Percentiles rank a stretch among this genome's conserved stretches.
Evolutionary conservation across 306 rosid genomes (phyloP).

Genomic region (Glycine tomentella): DNA sequence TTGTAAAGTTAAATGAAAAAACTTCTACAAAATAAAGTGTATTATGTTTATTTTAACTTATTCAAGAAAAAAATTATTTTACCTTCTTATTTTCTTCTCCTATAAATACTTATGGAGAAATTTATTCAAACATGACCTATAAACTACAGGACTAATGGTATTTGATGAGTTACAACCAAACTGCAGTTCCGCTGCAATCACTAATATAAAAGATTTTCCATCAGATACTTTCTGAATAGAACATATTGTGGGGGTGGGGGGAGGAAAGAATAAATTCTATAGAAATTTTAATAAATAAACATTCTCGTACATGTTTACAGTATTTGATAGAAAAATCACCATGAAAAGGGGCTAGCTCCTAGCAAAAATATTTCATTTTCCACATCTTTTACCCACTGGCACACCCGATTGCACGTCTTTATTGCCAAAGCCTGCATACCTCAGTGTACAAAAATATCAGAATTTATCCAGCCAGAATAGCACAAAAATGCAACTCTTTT

Average conservation of each 20-base stretch:
- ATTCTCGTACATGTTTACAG: constrained; percentile 63
- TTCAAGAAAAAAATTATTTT: neutral
- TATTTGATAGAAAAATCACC: constrained; percentile 67
- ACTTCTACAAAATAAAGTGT: neutral
- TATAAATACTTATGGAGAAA: neutral
- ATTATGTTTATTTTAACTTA: neutral
- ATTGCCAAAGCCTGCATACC: constrained; percentile 93
- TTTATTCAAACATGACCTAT: neutral
- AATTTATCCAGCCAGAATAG: no score
- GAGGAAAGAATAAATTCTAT: constrained; percentile 32
- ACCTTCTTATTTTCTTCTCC: neutral
- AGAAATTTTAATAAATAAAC: constrained; percentile 46
- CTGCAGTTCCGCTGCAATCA: neutral
- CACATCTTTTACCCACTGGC: constrained; percentile 96
- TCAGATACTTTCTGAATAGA: no score
- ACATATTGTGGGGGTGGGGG: no score
- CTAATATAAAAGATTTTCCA: no score
- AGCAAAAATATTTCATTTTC: constrained; percentile 93
- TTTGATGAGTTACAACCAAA: neutral
- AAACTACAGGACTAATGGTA: neutral
- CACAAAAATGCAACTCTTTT: constrained; percentile 15
- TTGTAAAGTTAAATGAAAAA: neutral
- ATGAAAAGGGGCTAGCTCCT: constrained; percentile 97
- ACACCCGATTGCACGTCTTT: constrained; percentile 92
- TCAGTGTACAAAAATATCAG: no score